These are phyloP conservation scores for Liriodendron chinense DNA, from an alignment of 164 flowering plant genomes.

Conservation along the genomic window DNA sequence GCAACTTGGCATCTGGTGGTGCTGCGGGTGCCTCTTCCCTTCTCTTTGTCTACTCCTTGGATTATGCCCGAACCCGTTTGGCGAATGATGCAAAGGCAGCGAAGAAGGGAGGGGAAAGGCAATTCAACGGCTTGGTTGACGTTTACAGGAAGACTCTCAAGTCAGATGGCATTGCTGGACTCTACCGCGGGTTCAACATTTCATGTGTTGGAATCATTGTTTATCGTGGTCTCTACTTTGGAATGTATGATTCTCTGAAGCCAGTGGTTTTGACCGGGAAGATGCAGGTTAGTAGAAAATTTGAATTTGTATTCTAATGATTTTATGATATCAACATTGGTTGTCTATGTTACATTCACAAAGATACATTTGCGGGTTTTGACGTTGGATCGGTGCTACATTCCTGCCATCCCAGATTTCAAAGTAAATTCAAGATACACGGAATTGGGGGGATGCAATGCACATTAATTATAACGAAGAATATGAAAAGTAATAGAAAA, in stretches of 20 bases:
- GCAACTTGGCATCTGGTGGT: conserved; percentile 88
- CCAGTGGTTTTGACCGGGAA: conserved; percentile 62
- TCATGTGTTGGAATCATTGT: conserved; percentile 82
- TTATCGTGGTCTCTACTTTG: conserved; percentile 80
- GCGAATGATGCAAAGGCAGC: conserved; percentile 85
- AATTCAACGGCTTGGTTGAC: conserved; percentile 76
- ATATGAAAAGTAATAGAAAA: too few relatives aligned
- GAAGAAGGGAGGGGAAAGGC: conserved; percentile 82
- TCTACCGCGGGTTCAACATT: conserved; percentile 84
- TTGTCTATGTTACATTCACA: not conserved
- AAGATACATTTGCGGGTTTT: too few relatives aligned
- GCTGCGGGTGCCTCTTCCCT: conserved; percentile 88
- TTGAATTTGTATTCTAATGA: not conserved
- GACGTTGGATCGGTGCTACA: too few relatives aligned
- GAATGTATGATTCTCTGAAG: conserved; percentile 85
- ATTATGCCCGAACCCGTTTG: conserved; percentile 77
- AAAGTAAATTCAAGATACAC: too few relatives aligned
- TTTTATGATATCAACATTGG: not conserved
- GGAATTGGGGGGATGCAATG: too few relatives aligned
- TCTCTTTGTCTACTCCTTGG: conserved; percentile 76
- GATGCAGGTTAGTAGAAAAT: conserved; percentile 46
- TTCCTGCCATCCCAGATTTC: too few relatives aligned
- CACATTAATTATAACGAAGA: too few relatives aligned
- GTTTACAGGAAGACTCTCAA: conserved; percentile 73
- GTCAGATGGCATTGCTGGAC: conserved; percentile 83